Evolutionary conservation across 2,329 filamentous ascomycete genomes (phyloP).

Genomic region (Arthroderma sp.): DNA sequence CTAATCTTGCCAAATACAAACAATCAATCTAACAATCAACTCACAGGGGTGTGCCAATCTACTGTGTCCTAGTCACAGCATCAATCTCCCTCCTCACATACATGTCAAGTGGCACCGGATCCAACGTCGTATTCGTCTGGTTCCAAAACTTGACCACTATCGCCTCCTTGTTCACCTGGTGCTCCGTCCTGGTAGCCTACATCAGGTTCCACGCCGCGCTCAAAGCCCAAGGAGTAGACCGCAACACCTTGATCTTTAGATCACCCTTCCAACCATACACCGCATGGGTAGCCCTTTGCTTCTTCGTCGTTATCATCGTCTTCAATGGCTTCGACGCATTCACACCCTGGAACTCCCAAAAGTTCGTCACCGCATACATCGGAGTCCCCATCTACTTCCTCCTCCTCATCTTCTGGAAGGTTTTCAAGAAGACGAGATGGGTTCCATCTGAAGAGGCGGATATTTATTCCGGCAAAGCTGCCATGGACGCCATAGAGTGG

Average conservation of each 20-base stretch:
- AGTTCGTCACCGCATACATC: constrained; percentile 37
- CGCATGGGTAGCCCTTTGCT: constrained; percentile 47
- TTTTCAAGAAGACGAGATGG: constrained; percentile 14
- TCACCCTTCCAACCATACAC: constrained; percentile 40
- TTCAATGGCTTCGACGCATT: constrained; percentile 45
- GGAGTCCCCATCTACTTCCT: constrained; percentile 28
- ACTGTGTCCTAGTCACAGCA: constrained; percentile 29
- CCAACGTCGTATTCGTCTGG: constrained; percentile 33
- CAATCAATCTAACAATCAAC: constrained; percentile 6
- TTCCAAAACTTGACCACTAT: constrained; percentile 33
- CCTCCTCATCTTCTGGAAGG: constrained; percentile 21
- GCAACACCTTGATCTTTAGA: constrained; percentile 27
- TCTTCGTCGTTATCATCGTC: constrained; percentile 50
- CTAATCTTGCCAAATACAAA: constrained; percentile 22
- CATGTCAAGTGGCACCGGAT: constrained; percentile 26
- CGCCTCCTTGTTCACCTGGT: constrained; percentile 35
- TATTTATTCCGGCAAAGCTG: constrained; percentile 16
- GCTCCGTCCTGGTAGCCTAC: constrained; percentile 33
- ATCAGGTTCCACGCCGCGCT: constrained; percentile 34
- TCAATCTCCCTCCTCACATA: constrained; percentile 33
- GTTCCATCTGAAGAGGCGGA: constrained; percentile 12
- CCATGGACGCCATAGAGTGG: constrained; percentile 16
- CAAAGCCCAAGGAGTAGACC: constrained; percentile 25
- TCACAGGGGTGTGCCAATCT: constrained; percentile 31
- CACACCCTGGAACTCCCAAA: constrained; percentile 24